phyloP scores from a whole-genome alignment of 2,329 filamentous ascomycete genomes.

The Graphiopsis chlorocephala region DNA sequence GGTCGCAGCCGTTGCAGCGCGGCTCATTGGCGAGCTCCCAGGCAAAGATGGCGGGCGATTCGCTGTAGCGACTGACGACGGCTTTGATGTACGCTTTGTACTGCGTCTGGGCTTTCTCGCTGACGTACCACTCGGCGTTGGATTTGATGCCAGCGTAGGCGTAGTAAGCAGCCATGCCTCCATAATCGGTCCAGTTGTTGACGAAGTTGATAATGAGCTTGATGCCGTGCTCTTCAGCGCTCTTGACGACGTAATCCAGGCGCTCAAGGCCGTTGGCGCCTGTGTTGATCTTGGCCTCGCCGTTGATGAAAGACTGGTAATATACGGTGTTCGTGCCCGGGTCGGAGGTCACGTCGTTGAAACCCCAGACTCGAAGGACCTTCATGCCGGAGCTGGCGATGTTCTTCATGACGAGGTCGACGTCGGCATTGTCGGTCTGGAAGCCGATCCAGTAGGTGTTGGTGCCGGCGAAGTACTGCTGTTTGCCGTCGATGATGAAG shows the following conservation, averaged over 20 bases:
- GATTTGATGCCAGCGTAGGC: conserved; percentile 52
- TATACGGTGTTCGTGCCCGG: conserved; percentile 46
- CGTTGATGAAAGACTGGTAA: conserved; percentile 54
- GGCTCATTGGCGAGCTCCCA: conserved; percentile 70
- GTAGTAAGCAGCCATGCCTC: conserved; percentile 60
- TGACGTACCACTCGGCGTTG: conserved; percentile 58
- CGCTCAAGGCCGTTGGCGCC: conserved; percentile 61
- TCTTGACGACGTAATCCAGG: conserved; percentile 62
- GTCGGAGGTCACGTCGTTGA: conserved; percentile 56
- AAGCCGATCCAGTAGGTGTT: conserved; percentile 59
- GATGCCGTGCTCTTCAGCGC: conserved; percentile 58
- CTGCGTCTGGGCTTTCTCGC: conserved; percentile 44
- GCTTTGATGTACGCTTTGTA: conserved; percentile 62
- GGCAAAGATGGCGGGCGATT: conserved; percentile 60
- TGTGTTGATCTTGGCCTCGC: conserved; percentile 59
- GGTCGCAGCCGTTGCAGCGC: conserved; percentile 59
- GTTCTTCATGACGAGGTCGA: conserved; percentile 50
- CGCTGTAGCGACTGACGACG: conserved; percentile 59
- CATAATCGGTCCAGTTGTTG: conserved; percentile 69
- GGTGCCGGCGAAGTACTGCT: conserved; percentile 52
- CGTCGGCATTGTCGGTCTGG: conserved; percentile 52
- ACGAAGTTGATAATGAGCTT: conserved; percentile 66
- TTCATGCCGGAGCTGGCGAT: conserved; percentile 53
- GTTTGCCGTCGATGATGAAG: conserved; percentile 45
- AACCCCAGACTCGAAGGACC: conserved; percentile 61